A percentile compares a stretch with the other conserved stretches of the same genome.
These are phyloP conservation scores for Immersiella caudata DNA, from an alignment of 495 filamentous ascomycete genomes.

Conservation along the genomic window DNA sequence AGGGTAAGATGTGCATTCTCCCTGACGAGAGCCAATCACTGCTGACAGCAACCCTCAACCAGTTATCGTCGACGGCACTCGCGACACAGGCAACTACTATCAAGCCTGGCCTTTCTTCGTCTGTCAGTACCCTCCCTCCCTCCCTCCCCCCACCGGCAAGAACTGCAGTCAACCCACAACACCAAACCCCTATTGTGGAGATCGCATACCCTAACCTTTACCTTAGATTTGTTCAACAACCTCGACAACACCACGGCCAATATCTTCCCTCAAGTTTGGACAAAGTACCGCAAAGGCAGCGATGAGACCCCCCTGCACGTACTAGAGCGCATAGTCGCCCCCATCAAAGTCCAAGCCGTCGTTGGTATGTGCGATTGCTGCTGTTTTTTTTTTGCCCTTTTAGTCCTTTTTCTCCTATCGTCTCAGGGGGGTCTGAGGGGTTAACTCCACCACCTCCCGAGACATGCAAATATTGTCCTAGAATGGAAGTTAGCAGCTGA, in stretches of 20 bases:
- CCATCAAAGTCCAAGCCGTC: slow-evolving; percentile 40
- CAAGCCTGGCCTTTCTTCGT: slow-evolving; percentile 48
- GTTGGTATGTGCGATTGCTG: no score
- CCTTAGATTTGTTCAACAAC: slow-evolving; percentile 41
- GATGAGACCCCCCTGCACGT: slow-evolving; percentile 51
- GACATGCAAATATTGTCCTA: no score
- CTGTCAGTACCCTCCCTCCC: slow-evolving; percentile 14
- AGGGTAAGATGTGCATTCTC: slow-evolving; percentile 13
- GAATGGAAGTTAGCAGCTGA: no score
- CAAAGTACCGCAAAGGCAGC: slow-evolving; percentile 45
- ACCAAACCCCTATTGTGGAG: no score
- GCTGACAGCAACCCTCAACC: background rate
- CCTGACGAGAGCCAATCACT: background rate
- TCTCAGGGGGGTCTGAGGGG: no score
- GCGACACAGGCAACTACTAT: slow-evolving; percentile 36
- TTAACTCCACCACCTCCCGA: no score
- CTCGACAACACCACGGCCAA: slow-evolving; percentile 42
- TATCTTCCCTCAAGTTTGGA: slow-evolving; percentile 44
- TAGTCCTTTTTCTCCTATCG: no score
- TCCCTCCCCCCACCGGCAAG: no score
- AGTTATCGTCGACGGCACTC: slow-evolving; percentile 48
- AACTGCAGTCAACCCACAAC: no score
- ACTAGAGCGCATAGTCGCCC: slow-evolving; percentile 38
- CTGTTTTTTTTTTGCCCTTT: no score
- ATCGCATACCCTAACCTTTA: background rate